Percentiles rank a stretch among this genome's conserved stretches.
Evolutionary conservation across 2,329 filamentous ascomycete species (phyloP).

Genomic region (Immersiporthe knoxdaviesiana): DNA sequence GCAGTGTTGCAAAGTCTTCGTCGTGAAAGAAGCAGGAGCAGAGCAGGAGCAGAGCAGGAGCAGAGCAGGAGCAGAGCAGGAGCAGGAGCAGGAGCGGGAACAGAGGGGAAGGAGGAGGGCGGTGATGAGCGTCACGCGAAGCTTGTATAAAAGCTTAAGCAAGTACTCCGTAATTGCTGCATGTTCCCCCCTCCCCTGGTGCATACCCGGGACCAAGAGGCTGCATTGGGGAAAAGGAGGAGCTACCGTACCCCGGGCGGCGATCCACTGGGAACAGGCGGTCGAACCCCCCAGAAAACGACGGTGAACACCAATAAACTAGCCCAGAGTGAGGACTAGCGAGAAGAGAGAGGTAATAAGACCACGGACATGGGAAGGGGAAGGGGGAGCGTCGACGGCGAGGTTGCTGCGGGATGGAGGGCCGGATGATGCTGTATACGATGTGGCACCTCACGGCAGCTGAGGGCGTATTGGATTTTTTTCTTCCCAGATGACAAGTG

Average conservation of each 20-base stretch:
- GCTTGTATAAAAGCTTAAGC: conserved; percentile 25
- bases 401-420: not conserved
- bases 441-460: not conserved
- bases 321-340: conserved; percentile 2
- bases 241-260: not conserved
- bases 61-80: too few species aligned
- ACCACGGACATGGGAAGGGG: not conserved
- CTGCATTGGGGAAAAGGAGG: conserved; percentile 13
- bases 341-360: not conserved
- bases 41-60: not conserved
- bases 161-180: not conserved
- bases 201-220: conserved; percentile 8
- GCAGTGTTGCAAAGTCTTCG: conserved; percentile 11
- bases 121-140: conserved; percentile 2
- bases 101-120: conserved; percentile 11
- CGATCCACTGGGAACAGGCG: not conserved
- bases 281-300: not conserved
- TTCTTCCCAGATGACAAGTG: not conserved
- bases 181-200: conserved; percentile 11
- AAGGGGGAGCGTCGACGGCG: not conserved
- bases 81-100: not conserved
- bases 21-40: conserved; percentile 12
- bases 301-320: not conserved
- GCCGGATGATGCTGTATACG: not conserved
- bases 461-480: not conserved